Base-by-base conservation (phyloP, 768 basidiomycete species). In the Russula compacta region DNA sequence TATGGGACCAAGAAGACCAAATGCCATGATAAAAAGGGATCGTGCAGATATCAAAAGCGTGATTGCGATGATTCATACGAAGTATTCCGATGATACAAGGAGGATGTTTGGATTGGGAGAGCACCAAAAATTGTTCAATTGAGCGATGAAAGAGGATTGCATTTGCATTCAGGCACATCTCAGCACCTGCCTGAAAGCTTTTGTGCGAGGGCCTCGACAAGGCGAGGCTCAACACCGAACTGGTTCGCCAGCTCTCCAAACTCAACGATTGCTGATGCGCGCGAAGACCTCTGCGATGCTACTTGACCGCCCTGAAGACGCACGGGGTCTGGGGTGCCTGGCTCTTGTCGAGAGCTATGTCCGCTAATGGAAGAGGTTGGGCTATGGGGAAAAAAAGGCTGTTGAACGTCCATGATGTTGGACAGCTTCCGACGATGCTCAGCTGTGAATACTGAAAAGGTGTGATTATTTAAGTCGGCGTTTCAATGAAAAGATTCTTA, bases 281-380 rank as follows among this genome's bases (percentile, higher is more conserved):
- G 52, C 4, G 72, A 73, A 64, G 88, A 74, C 53, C 86, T 78
- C 63, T 85, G 83, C 43, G 81, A 83, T 48, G 88, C 78, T 3
- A 84, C 84, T 67, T 87, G 80, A 48, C 89, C 81, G 32, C 88
- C 69, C 46, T 83, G 78, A 36, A 86, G 75, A 49, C 44, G n/a
- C n/a, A 39, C 7, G 21, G 53, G 59, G 38, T 66, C 65, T 21
- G 63, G 65, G 8, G 65, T 66, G 42, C 59, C 48, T 21, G 53
- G 56, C 11, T 63, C 61, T 9, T 53, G 53, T 24, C 52, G 59
- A 36, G 63, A 66, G 53, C 65, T 66, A 33, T 54, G 58, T 40
- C 65, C 58, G 17, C 58, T 66, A 17, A 40, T 51, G 39, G 63
- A 65, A 50, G 65, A 66, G 9, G 56, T 42, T 12, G 65, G 65